Percentiles rank a stretch among this genome's conserved stretches.
Evolutionary conservation across 257 asterid genomes (phyloP).

Genomic region (Anisodus acutangulus): DNA sequence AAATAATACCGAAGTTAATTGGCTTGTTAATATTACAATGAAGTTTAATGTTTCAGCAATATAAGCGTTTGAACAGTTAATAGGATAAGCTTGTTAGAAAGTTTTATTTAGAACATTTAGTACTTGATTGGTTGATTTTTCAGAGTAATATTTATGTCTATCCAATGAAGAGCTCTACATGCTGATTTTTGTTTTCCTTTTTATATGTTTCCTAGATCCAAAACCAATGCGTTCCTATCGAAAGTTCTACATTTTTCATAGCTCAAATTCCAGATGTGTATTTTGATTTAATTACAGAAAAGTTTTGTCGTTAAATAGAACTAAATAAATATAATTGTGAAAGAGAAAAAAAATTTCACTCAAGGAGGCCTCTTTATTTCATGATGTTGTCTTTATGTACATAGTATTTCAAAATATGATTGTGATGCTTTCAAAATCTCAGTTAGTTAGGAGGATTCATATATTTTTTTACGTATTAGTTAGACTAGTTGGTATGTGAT

Average conservation of each 20-base stretch:
- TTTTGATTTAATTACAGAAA: no score
- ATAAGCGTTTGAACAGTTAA: neutral
- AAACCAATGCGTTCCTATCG: neutral
- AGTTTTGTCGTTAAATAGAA: no score
- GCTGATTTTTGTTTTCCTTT: neutral
- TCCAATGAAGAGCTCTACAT: no score
- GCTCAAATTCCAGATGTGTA: neutral
- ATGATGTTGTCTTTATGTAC: neutral
- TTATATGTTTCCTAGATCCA: neutral
- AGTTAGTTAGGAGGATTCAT: slow-evolving; percentile 12
- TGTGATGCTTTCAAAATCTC: neutral
- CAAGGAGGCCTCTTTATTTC: neutral
- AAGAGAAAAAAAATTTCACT: no score
- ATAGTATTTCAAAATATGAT: neutral
- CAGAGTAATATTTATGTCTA: neutral
- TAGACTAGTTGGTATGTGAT: slow-evolving; percentile 24
- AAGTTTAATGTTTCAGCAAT: neutral
- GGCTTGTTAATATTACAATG: slow-evolving; percentile 14
- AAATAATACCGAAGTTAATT: slow-evolving; percentile 21
- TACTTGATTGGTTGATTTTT: neutral
- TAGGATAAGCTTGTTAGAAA: neutral
- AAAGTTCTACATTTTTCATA: neutral
- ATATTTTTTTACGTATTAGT: slow-evolving; percentile 10
- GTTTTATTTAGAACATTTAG: neutral
- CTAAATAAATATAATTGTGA: no score